Evolutionary conservation across 2,329 filamentous ascomycete species (phyloP).

Genomic region (Nigrospora oryzae): DNA sequence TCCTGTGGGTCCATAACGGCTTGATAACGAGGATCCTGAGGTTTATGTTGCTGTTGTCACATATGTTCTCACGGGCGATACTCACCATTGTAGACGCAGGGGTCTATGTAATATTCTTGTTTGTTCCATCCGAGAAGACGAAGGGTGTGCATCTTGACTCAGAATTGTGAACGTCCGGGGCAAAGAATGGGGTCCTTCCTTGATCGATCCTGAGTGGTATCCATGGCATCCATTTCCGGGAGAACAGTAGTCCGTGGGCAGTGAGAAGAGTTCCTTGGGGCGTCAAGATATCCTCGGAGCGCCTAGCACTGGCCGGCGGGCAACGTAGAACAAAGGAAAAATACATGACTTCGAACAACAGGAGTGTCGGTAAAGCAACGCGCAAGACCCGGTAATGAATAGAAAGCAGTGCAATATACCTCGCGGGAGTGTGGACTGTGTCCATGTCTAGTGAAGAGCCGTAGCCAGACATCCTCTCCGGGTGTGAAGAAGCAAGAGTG

Average conservation of each 20-base stretch:
- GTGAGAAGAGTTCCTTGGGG: not conserved
- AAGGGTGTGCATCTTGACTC: slow-evolving; percentile 11
- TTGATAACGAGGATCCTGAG: not conserved
- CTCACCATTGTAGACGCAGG: slow-evolving; percentile 20
- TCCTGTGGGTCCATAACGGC: not conserved
- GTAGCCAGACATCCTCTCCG: slow-evolving; percentile 44
- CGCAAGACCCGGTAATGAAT: slow-evolving; percentile 34
- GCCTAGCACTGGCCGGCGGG: slow-evolving; percentile 18
- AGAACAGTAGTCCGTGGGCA: not conserved
- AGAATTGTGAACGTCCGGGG: slow-evolving; percentile 4
- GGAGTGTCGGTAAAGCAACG: slow-evolving; percentile 25
- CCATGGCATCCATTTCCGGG: slow-evolving; percentile 3
- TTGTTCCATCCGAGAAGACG: slow-evolving; percentile 17
- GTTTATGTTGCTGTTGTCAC: slow-evolving; percentile 13
- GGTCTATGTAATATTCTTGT: slow-evolving; percentile 13
- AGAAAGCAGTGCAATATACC: slow-evolving; percentile 50
- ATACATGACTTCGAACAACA: slow-evolving; percentile 23
- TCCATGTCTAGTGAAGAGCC: slow-evolving; percentile 45
- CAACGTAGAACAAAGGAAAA: slow-evolving; percentile 17
- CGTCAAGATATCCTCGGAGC: slow-evolving; percentile 2
- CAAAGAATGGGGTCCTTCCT: not conserved
- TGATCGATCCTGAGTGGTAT: slow-evolving; percentile 2
- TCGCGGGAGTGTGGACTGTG: slow-evolving; percentile 52
- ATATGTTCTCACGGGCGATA: slow-evolving; percentile 23
- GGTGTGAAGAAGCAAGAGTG: slow-evolving; percentile 37